Evolutionary conservation across 257 asterid species (phyloP).

Genomic region (Rhazya stricta): DNA sequence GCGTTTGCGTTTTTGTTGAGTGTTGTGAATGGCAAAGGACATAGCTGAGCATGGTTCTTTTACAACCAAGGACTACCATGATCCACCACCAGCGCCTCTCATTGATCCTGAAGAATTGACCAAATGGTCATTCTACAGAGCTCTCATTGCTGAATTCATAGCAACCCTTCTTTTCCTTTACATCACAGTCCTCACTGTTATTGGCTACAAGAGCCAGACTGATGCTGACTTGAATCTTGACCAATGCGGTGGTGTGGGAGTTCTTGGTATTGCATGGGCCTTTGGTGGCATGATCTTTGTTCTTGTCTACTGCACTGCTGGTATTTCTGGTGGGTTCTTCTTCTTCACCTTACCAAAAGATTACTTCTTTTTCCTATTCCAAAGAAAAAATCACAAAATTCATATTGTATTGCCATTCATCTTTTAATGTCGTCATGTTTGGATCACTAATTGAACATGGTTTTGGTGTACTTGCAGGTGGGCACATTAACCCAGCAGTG

Average conservation of each 20-base stretch:
- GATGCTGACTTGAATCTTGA: conserved; percentile 21
- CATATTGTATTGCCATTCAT: too few relatives aligned
- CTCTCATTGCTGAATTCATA: conserved; percentile 66
- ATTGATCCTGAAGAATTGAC: conserved; percentile 53
- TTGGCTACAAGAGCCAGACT: conserved; percentile 53
- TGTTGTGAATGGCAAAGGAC: conserved; percentile 1
- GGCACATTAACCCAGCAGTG: conserved; percentile 52
- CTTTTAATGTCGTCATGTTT: too few relatives aligned
- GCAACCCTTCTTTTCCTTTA: conserved; percentile 73
- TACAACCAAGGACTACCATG: conserved; percentile 56
- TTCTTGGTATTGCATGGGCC: conserved; percentile 84
- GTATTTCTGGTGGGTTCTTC: conserved; percentile 22
- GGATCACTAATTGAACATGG: not conserved
- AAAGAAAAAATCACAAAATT: too few relatives aligned
- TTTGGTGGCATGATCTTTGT: conserved; percentile 72
- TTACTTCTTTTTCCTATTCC: too few relatives aligned
- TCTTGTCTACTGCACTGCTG: conserved; percentile 37
- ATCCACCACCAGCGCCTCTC: conserved; percentile 74
- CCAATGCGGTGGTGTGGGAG: conserved; percentile 64
- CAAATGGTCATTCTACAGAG: conserved; percentile 74
- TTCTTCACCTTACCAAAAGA: not conserved
- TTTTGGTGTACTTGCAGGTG: conserved; percentile 22
- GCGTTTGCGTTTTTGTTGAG: not conserved
- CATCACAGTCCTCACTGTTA: conserved; percentile 59
- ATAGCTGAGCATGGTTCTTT: not conserved